Evolutionary conservation across 805 yeast species (phyloP).

Genomic region (Cyberlindnera maritima): DNA sequence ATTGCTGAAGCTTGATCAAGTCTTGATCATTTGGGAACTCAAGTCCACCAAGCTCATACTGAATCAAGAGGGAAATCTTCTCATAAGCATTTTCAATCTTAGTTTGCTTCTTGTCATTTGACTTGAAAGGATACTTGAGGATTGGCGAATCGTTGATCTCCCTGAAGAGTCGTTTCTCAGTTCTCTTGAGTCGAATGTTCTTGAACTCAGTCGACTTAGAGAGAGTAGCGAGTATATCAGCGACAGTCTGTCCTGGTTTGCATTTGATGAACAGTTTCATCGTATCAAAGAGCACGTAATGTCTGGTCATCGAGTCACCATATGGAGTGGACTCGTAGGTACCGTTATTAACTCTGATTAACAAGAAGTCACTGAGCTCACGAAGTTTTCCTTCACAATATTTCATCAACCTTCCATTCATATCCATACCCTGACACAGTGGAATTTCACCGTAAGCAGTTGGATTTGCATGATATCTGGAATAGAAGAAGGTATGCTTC

Average conservation of each 20-base stretch:
- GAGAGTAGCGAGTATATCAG: slow-evolving; percentile 19
- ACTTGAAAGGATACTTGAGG: slow-evolving; percentile 35
- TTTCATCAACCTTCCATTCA: slow-evolving; percentile 32
- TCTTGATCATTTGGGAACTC: slow-evolving; percentile 45
- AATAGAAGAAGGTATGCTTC: slow-evolving; percentile 47
- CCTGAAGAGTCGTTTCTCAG: slow-evolving; percentile 43
- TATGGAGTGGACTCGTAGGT: slow-evolving; percentile 34
- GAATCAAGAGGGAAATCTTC: slow-evolving; percentile 33
- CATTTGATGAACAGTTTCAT: slow-evolving; percentile 35
- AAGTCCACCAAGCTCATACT: slow-evolving; percentile 49
- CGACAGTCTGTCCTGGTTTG: slow-evolving; percentile 11
- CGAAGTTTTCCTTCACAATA: slow-evolving; percentile 35
- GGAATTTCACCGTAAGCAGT: slow-evolving; percentile 35
- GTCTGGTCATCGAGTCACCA: slow-evolving; percentile 49
- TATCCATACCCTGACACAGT: slow-evolving; percentile 18
- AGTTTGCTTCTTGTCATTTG: slow-evolving; percentile 26
- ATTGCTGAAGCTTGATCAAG: slow-evolving; percentile 35
- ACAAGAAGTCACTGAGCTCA: slow-evolving; percentile 30
- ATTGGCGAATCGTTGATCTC: slow-evolving; percentile 41
- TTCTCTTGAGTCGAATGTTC: slow-evolving; percentile 37
- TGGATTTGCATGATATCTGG: slow-evolving; percentile 40
- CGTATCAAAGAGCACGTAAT: slow-evolving; percentile 44
- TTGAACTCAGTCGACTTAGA: slow-evolving; percentile 36
- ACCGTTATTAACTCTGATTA: slow-evolving; percentile 26
- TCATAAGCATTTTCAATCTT: slow-evolving; percentile 20